Conservation (phyloP, 2,329 filamentous ascomycete species). For the Chaetothyriales sp. region DNA sequence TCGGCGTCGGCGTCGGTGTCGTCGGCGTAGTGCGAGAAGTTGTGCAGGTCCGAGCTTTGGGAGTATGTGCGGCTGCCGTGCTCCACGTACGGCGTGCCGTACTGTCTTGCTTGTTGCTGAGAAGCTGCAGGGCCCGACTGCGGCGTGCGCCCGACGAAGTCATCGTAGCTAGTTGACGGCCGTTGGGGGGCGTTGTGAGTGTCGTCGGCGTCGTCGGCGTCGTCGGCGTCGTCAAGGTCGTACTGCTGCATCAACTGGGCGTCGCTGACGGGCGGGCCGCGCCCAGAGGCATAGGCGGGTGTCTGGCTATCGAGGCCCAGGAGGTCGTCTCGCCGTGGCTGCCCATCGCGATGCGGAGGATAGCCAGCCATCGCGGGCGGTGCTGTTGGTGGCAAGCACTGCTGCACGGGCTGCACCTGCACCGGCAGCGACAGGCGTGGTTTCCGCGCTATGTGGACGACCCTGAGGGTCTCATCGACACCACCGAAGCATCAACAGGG, state of each 20-base stretch:
- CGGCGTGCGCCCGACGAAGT: conserved; percentile 64
- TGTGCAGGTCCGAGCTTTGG: conserved; percentile 69
- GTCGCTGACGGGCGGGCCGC: conserved; percentile 66
- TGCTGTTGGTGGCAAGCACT: too few species aligned
- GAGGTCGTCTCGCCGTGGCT: conserved; percentile 21
- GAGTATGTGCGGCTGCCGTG: conserved; percentile 39
- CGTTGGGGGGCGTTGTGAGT: conserved; percentile 51
- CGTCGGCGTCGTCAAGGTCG: conserved; percentile 53
- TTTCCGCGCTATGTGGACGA: not conserved
- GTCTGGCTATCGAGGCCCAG: conserved; percentile 29
- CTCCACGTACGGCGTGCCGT: conserved; percentile 20
- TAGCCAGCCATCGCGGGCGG: not conserved
- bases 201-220: conserved; percentile 53
- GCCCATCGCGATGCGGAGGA: not conserved
- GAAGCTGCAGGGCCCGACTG: conserved; percentile 23
- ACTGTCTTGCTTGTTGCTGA: conserved; percentile 27
- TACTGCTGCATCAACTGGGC: conserved; percentile 66
- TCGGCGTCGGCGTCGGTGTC: conserved; percentile 81
- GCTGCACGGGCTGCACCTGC: too few species aligned
- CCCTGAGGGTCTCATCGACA: not conserved
- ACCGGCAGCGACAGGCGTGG: too few species aligned
- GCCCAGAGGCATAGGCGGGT: conserved; percentile 53
- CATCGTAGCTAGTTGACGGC: conserved; percentile 85
- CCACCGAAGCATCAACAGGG: not conserved
- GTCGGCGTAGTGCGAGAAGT: conserved; percentile 87